Base-by-base conservation (phyloP, 2,329 filamentous ascomycete genomes). In the Eutypa lata region DNA sequence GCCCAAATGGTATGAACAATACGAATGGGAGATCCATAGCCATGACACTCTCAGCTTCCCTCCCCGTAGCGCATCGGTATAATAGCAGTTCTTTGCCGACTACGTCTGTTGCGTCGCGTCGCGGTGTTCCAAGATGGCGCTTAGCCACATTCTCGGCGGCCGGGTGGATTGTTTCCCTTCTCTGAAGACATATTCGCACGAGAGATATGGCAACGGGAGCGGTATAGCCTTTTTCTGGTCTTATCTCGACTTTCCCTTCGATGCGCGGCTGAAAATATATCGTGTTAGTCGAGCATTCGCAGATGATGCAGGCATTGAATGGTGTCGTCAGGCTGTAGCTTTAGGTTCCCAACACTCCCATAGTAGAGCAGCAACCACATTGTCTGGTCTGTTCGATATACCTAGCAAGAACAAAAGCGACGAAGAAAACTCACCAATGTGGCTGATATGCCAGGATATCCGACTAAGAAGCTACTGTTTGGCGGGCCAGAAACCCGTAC, bases 11-110 rank as follows among this genome's bases (percentile, higher is more conserved):
- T 68, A 99, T 97, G 72, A 97, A 97, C 53, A 99, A 83, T 42
- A 97, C 90, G 68, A 99, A 99, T 1, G 94, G 94, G 18, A 99
- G 77, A 71, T 99, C 94, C 94, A 99, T 97, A 62, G 89, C 87
- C 57, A 97, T 86, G 54, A 99, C 88, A 64, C 84, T 90, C 68
- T 97, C 94, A 46, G 87, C 87, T 67, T 96, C 91, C 68, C 85
- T 89, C 46, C 91, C 92, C 2, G 88, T 82, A 1, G 88, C 81
- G 71, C 92, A 96, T 60, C 92, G 86, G 70, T 93, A 97, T 51
- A 99, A 76, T 35, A 97, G 79, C 73, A 96, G 88, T 74, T 99
- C 94, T 71, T 97, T 97, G 60, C 94, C 94, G 46, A 99, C 93
- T 43, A 96, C 85, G 71, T 97, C 93, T 42, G 87, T 88, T 28